Evolutionary conservation across 225 moss, liverwort and hornwort genomes (phyloP).

Genomic region (Marchantia polymorpha): DNA sequence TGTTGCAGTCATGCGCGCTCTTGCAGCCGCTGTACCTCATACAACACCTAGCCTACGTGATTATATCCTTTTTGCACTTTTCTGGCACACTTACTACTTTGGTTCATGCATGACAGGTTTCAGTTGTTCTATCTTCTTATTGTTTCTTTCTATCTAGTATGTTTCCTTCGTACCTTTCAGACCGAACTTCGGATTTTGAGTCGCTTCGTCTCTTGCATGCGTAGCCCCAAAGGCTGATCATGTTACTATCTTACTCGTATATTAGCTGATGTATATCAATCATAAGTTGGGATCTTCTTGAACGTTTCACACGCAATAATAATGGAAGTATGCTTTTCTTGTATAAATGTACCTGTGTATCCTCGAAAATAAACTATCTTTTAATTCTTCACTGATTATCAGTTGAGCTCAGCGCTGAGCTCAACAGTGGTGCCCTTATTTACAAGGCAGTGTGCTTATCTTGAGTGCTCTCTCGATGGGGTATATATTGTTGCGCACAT

Average conservation of each 20-base stretch:
- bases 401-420: background rate
- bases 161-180: too few relatives aligned
- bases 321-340: too few relatives aligned
- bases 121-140: too few relatives aligned
- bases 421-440: background rate
- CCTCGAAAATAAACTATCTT: background rate
- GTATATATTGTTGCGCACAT: background rate
- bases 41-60: constrained; percentile 83
- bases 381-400: background rate
- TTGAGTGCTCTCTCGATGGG: background rate
- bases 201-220: too few relatives aligned
- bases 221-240: too few relatives aligned
- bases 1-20: constrained; percentile 83
- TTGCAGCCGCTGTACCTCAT: constrained; percentile 86
- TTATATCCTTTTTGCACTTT: constrained; percentile 62
- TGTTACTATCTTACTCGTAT: too few relatives aligned
- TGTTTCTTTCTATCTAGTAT: too few relatives aligned
- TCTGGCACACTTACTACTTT: background rate
- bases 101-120: too few relatives aligned
- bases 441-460: background rate
- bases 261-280: too few relatives aligned
- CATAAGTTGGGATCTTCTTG: too few relatives aligned
- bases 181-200: too few relatives aligned
- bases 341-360: background rate
- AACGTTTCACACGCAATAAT: too few relatives aligned